phyloP scores from a whole-genome alignment of 2,329 filamentous ascomycete genomes.

The Penicillium sclerotiorum region DNA sequence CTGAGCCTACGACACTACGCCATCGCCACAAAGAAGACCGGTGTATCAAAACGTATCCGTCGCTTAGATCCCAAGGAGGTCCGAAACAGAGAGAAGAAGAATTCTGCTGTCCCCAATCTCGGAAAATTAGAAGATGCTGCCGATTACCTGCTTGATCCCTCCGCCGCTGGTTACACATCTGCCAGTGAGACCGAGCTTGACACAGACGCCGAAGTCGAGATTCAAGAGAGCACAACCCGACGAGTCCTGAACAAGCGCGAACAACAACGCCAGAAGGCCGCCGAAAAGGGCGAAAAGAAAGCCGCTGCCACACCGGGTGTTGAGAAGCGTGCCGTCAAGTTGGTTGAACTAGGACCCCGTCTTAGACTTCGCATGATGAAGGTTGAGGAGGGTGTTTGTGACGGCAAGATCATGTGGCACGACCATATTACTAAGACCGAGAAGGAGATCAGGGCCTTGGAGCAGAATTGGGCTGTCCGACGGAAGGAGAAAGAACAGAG shows the following conservation, averaged over 20 bases:
- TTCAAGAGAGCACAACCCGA: constrained; percentile 61
- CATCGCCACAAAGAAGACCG: constrained; percentile 85
- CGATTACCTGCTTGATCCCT: constrained; percentile 85
- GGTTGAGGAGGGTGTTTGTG: constrained; percentile 90
- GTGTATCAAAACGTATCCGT: constrained; percentile 79
- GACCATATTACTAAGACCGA: constrained; percentile 86
- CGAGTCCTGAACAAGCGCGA: constrained; percentile 57
- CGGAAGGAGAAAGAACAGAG: constrained; percentile 85
- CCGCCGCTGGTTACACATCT: constrained; percentile 82
- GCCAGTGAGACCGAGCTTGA: constrained; percentile 92
- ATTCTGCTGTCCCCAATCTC: constrained; percentile 76
- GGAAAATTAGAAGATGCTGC: constrained; percentile 90
- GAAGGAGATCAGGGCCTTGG: constrained; percentile 74
- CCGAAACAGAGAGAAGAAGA: constrained; percentile 68
- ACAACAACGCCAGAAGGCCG: constrained; percentile 48
- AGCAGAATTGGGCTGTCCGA: constrained; percentile 80
- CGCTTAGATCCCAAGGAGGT: constrained; percentile 85
- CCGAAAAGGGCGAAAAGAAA: constrained; percentile 49
- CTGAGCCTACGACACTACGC: constrained; percentile 92
- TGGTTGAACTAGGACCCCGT: constrained; percentile 88
- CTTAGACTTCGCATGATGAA: constrained; percentile 89
- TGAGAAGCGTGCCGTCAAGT: constrained; percentile 84
- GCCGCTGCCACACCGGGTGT: constrained; percentile 53
- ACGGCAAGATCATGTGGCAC: constrained; percentile 95
- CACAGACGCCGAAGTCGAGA: constrained; percentile 93